Evolutionary conservation across 148 eudicot genomes (phyloP).

Genomic region (Vaccinium macrocarpon): DNA sequence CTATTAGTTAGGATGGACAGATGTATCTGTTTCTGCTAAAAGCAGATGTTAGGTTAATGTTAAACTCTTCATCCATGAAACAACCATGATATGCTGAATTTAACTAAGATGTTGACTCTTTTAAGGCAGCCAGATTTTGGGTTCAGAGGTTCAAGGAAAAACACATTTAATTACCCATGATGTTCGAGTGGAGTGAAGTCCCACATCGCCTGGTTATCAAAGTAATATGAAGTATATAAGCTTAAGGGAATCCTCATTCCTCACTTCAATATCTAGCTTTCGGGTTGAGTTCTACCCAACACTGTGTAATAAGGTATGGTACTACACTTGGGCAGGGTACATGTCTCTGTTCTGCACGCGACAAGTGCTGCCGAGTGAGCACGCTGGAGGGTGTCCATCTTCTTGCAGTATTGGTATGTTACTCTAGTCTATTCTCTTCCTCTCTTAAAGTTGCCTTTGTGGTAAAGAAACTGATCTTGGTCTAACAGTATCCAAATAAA

Average conservation of each 20-base stretch:
- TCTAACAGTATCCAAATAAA: conserved; percentile 17
- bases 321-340: too few relatives aligned
- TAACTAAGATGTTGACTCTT: neutral
- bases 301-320: too few relatives aligned
- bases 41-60: neutral
- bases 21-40: too few relatives aligned
- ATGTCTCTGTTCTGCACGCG: too few relatives aligned
- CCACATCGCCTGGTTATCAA: too few relatives aligned
- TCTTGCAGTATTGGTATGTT: neutral
- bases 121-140: neutral
- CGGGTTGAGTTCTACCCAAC: too few relatives aligned
- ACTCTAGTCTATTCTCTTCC: neutral
- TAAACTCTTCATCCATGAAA: neutral
- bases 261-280: too few relatives aligned
- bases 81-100: neutral
- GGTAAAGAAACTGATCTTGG: neutral
- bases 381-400: too few relatives aligned
- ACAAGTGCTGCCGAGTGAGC: too few relatives aligned
- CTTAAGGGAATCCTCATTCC: too few relatives aligned
- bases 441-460: neutral
- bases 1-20: too few relatives aligned
- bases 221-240: too few relatives aligned
- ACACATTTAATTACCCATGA: neutral
- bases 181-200: neutral
- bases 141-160: neutral